phyloP scores from a whole-genome alignment of 2,329 filamentous ascomycete species.

The Neopestalotiopsis sp. region DNA sequence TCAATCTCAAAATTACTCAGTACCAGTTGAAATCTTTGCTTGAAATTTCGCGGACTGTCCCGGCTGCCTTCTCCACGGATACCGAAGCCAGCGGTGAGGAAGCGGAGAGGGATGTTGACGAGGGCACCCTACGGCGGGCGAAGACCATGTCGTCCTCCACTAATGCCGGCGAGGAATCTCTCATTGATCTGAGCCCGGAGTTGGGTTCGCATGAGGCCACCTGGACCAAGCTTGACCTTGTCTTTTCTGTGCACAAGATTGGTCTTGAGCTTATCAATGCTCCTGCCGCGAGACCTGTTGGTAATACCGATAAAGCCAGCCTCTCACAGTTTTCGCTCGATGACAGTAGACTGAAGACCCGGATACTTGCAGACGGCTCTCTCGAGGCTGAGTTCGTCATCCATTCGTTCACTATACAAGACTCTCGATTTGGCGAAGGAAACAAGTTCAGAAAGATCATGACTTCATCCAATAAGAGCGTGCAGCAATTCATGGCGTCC shows the following conservation, averaged over 20 bases:
- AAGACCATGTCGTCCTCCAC: conserved; percentile 47
- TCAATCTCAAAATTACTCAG: conserved; percentile 88
- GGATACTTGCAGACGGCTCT: conserved; percentile 90
- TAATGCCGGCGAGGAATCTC: conserved; percentile 42
- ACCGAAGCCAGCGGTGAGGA: conserved; percentile 74
- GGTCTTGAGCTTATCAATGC: conserved; percentile 87
- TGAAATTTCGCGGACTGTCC: conserved; percentile 86
- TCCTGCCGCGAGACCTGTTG: conserved; percentile 77
- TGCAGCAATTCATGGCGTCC: conserved; percentile 98
- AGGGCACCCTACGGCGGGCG: conserved; percentile 54
- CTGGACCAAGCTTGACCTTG: conserved; percentile 92
- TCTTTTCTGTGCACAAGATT: conserved; percentile 87
- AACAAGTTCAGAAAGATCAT: conserved; percentile 99
- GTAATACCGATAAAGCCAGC: conserved; percentile 77
- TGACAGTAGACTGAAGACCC: conserved; percentile 87
- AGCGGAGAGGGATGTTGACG: conserved; percentile 74
- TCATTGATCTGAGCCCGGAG: conserved; percentile 70
- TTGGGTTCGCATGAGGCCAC: conserved; percentile 70
- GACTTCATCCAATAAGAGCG: conserved; percentile 92
- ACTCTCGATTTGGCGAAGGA: conserved; percentile 84
- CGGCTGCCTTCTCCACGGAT: conserved; percentile 82
- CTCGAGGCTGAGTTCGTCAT: conserved; percentile 93
- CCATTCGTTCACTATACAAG: conserved; percentile 91
- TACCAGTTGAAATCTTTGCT: conserved; percentile 89
- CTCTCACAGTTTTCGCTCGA: conserved; percentile 94